Evolutionary conservation across 495 filamentous ascomycete species (phyloP).

Genomic region (Aspergillus indologenus): DNA sequence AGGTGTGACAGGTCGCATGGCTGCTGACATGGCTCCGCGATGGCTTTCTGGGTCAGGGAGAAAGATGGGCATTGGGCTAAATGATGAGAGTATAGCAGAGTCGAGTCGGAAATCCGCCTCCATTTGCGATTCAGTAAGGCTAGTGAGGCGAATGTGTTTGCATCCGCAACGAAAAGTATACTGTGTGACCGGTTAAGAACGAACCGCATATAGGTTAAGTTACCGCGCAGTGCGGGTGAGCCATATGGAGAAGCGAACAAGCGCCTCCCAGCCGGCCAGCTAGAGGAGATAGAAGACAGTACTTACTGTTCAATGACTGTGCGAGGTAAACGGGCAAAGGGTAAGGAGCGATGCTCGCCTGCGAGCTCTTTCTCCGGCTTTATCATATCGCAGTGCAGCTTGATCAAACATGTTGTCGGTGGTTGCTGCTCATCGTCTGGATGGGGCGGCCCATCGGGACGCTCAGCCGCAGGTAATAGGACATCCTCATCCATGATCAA

Average conservation of each 20-base stretch:
- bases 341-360: conserved; percentile 11
- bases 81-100: conserved; percentile 72
- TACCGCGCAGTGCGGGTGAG: background rate
- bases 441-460: conserved; percentile 9
- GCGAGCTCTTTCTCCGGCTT: conserved; percentile 3
- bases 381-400: background rate
- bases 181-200: conserved; percentile 41
- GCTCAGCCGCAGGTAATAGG: conserved; percentile 17
- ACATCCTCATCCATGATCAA: conserved; percentile 31
- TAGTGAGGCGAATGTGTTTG: conserved; percentile 78
- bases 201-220: background rate
- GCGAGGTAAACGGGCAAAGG: conserved; percentile 29
- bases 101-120: conserved; percentile 67
- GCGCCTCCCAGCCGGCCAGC: background rate
- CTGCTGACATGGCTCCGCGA: conserved; percentile 40
- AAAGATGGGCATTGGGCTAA: conserved; percentile 69
- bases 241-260: background rate
- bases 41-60: conserved; percentile 49
- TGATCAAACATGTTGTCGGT: conserved; percentile 10
- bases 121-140: conserved; percentile 77
- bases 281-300: background rate
- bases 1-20: conserved; percentile 57
- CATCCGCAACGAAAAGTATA: conserved; percentile 70
- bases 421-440: conserved; percentile 9
- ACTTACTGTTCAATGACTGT: conserved; percentile 32